Evolutionary conservation across 106 monocot genomes (phyloP).

Genomic region (Dendrobium officinale): DNA sequence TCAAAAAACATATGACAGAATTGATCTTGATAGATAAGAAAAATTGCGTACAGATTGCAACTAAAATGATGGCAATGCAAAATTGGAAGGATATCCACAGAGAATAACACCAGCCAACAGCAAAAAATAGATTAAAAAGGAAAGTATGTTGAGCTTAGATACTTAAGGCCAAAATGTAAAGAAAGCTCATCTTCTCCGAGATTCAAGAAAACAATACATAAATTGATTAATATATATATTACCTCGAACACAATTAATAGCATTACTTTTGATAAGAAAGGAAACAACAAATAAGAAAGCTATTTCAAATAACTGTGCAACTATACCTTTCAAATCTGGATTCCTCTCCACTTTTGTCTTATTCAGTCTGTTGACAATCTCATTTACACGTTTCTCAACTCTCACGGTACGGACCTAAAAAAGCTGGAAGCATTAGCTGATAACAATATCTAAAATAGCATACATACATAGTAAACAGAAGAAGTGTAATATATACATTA

Average conservation of each 20-base stretch:
- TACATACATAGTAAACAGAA: background rate
- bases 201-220: background rate
- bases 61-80: background rate
- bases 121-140: background rate
- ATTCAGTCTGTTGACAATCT: slow-evolving; percentile 84
- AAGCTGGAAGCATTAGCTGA: background rate
- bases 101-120: background rate
- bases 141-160: too few relatives aligned
- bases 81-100: background rate
- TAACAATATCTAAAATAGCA: background rate
- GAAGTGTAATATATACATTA: background rate
- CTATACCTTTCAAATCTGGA: slow-evolving; percentile 82
- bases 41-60: background rate
- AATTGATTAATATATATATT: background rate
- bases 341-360: slow-evolving; percentile 91
- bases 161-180: background rate
- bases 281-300: background rate
- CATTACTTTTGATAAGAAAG: background rate
- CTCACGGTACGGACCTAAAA: slow-evolving; percentile 68
- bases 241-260: background rate
- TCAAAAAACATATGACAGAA: background rate
- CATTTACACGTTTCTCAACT: slow-evolving; percentile 90
- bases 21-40: background rate
- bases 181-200: background rate
- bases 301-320: background rate